Base-by-base conservation (phyloP, 345 rosid species). In the Cardamine occulta region DNA sequence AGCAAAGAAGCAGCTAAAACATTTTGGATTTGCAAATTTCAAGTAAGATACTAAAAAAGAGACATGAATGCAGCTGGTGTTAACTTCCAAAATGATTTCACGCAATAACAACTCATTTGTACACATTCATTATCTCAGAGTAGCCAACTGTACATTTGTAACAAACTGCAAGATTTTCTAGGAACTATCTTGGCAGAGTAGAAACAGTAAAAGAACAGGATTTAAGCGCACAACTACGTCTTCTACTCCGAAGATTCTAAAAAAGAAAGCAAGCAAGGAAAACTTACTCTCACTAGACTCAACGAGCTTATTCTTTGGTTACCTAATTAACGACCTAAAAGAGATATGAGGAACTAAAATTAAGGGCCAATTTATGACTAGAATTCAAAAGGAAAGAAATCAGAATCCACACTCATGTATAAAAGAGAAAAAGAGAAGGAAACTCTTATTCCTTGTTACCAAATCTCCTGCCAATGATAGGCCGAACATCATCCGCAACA, bases 401-500 rank as follows among this genome's bases (percentile, higher is more conserved):
- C 64, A 78, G 74, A 66, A 78, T 66, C 74, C 53, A 39, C 73
- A 72, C 49, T 72, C 68, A 77, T 19, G 77, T 78, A 78, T 78
- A 72, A 35, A 35, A 78, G 49, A 65, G 6, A 49, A 72, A 75
- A 35, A 63, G 44, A 76, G 54, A 64, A 66, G 63, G 44, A 58
- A 51, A 40, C 73, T 66, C 74, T 78, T 72, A 78, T 66, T 73
- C 81, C 78, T 78, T 61, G 81, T 73, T 86, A 87, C 97, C 92
- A 73, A 90, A 92, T 82, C 80, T 88, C 93, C 83, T 84, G 72
- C 93, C 89, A 73, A 95, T 95, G 79, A 89, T 84, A 35, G 97
- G 97, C 31, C 99, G 96, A 73, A 92, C 97, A 78, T 92, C 97
- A 51, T 95, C 96, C 32, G 85, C 88, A 66, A 86, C 91, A 68